Evolutionary conservation across 192 early-diverging fungal species (phyloP), one percentile per base, ranked within the genome.

Genomic region (Backusella tuberculispora): DNA sequence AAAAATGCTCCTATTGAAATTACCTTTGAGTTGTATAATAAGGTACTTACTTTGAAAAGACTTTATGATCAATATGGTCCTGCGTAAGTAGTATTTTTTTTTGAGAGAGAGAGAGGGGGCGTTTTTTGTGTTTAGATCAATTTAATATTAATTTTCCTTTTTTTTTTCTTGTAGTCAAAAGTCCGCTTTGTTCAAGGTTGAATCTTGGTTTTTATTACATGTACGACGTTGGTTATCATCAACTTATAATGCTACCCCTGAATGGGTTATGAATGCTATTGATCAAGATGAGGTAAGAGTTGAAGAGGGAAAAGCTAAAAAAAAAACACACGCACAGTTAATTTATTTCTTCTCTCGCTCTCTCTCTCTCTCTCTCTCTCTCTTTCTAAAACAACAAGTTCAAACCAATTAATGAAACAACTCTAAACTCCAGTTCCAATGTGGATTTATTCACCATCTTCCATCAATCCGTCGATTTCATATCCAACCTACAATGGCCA

Each of bases 401-500:
- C 60, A 78, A 84, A 78, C 80, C 85, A 69, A 78, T 85, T 34
- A 85, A 85, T 77, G 69, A 84, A 41, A 78, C 76, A 71, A 78
- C 85, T 56, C 66, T 87, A 26, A 85, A 92, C 78, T 95, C 94
- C 2, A 89, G 92, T 5, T 95, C 94, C 3, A 88, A 94, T 40
- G 83, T 91, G 19, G 93, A 96, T 76, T 71, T 96, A 6, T 96
- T 95, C 78, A 88, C 88, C n/a, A 88, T 88, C 63, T 94, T 94
- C 78, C 86, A 93, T 69, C 85, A 88, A 67, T 89, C 91, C 5
- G 72, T 94, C 63, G 85, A 88, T 17, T 95, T 92, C 74, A 75
- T 95, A 12, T 87, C 88, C 48, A 84, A 87, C 63, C 71, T 96
- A 45, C 83, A 90, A 47, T 93, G 87, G 86, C 85, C 85, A 9